These are phyloP conservation scores for Blechomonas ayalai DNA, from an alignment of 208 protist species.

Conservation along the genomic window DNA sequence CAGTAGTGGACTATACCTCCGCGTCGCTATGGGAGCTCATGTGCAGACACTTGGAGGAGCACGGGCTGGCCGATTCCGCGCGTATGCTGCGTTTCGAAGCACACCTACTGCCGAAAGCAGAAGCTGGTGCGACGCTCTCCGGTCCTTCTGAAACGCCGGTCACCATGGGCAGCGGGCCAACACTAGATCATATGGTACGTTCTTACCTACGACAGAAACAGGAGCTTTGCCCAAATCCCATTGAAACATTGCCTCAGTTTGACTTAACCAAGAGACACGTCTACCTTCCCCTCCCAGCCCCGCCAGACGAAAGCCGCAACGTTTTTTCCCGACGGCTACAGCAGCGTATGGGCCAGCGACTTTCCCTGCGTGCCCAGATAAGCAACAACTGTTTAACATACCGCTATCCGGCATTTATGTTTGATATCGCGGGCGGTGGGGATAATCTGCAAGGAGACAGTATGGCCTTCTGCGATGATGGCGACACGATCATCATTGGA, in stretches of 20 bases:
- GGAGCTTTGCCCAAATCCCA: conserved; percentile 69
- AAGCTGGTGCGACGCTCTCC: not conserved
- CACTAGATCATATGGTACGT: conserved; percentile 53
- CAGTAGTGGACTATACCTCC: conserved; percentile 68
- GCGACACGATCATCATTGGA: conserved; percentile 67
- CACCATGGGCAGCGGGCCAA: conserved; percentile 7
- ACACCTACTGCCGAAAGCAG: conserved; percentile 1
- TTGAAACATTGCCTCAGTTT: conserved; percentile 84
- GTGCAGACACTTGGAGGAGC: conserved; percentile 50
- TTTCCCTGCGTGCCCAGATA: conserved; percentile 36
- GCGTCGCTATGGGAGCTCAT: conserved; percentile 74
- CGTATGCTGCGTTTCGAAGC: conserved; percentile 38
- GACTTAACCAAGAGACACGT: conserved; percentile 77
- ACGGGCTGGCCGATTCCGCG: conserved; percentile 48
- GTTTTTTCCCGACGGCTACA: conserved; percentile 54
- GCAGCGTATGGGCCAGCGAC: conserved; percentile 36
- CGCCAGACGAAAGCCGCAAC: conserved; percentile 60
- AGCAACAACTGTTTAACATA: conserved; percentile 66
- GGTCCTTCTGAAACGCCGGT: conserved; percentile 5
- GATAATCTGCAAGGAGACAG: conserved; percentile 68
- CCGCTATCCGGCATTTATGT: conserved; percentile 72
- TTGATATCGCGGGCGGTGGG: conserved; percentile 60
- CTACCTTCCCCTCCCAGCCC: conserved; percentile 44
- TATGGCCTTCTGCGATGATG: conserved; percentile 73
- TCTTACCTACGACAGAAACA: conserved; percentile 83